Conservation (phyloP, 1,139 yeast species). For the Schizosaccharomyces versatilis region DNA sequence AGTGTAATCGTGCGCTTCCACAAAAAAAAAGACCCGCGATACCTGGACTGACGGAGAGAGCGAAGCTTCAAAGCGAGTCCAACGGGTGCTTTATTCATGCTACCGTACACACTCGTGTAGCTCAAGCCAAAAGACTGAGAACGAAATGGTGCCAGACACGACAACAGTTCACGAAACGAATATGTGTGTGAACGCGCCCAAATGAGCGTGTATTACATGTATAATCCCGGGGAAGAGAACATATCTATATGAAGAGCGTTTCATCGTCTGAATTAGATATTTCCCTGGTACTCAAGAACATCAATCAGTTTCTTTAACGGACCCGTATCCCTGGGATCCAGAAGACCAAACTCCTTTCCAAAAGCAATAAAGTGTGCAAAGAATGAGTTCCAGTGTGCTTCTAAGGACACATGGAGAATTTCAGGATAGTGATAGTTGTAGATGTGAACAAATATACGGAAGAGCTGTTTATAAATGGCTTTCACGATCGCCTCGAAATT, state of each 20-base stretch:
- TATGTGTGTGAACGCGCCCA: not conserved
- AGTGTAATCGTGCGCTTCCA: no score
- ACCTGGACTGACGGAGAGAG: no score
- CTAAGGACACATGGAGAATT: conserved; percentile 67
- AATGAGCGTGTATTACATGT: not conserved
- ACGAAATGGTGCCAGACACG: no score
- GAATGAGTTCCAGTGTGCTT: conserved; percentile 95
- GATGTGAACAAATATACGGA: conserved; percentile 87
- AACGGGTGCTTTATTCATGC: no score
- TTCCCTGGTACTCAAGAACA: not conserved
- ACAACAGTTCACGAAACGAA: no score
- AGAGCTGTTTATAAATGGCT: conserved; percentile 76
- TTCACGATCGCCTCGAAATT: conserved; percentile 63
- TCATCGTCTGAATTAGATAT: conserved; percentile 22
- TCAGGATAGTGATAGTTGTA: conserved; percentile 88
- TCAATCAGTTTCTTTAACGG: conserved; percentile 42
- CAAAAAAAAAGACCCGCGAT: no score
- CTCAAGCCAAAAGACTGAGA: no score
- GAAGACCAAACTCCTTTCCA: conserved; percentile 57
- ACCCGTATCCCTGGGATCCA: conserved; percentile 56
- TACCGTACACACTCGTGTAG: no score
- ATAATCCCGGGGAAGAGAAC: not conserved
- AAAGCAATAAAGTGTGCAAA: conserved; percentile 89
- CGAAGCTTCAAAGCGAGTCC: no score
- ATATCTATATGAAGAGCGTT: not conserved